A percentile compares a stretch with the other conserved stretches of the same genome.
phyloP scores from a whole-genome alignment of 2,329 filamentous ascomycete species.

The Sporothrix protearum region DNA sequence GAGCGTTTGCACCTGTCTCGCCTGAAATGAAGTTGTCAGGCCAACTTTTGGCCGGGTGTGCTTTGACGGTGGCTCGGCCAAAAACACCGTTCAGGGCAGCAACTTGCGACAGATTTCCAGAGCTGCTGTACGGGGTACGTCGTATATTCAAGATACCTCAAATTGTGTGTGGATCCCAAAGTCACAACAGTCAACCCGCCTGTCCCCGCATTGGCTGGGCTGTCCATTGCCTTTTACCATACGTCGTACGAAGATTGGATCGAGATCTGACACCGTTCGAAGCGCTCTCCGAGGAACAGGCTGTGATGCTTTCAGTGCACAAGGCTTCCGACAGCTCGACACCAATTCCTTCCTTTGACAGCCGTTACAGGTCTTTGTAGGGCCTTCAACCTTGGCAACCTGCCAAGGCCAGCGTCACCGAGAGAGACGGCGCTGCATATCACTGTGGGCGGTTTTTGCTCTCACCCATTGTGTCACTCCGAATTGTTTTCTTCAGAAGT shows the following conservation, averaged over 20 bases:
- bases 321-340: neutral
- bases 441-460: neutral
- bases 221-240: neutral
- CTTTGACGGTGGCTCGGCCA: no score
- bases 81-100: neutral
- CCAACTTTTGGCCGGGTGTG: constrained; percentile 3
- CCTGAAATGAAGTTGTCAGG: neutral
- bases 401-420: neutral
- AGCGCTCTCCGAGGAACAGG: neutral
- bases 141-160: neutral
- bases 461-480: neutral
- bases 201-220: constrained; percentile 1
- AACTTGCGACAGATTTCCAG: neutral
- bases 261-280: constrained; percentile 7
- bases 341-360: constrained; percentile 7
- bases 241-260: no score
- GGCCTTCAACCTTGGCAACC: neutral
- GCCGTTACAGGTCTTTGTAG: constrained; percentile 9
- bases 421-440: neutral
- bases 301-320: neutral
- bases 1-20: no score
- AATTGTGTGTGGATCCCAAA: neutral
- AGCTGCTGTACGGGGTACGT: neutral
- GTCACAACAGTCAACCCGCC: neutral
- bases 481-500: no score